These are phyloP conservation scores for Abrus precatorius DNA, from an alignment of 306 rosid species.

Conservation along the genomic window DNA sequence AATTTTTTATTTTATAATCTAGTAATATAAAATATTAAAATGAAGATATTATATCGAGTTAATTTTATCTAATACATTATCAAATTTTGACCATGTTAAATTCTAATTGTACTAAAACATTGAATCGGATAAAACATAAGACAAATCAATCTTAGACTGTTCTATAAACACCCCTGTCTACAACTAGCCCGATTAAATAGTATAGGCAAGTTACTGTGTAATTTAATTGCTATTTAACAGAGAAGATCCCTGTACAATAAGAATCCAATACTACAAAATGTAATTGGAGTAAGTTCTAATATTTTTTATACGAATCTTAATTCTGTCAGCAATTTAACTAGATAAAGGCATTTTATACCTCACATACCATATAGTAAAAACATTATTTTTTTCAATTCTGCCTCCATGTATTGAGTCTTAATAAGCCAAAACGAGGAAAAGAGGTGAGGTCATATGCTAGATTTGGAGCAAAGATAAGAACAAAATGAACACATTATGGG, in stretches of 20 bases:
- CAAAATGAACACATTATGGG: constrained; percentile 34
- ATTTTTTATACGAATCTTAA: neutral
- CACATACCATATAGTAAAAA: neutral
- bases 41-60: no score
- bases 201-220: neutral
- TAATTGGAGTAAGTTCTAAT: neutral
- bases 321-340: neutral
- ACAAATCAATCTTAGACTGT: no score
- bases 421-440: neutral
- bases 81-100: no score
- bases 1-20: no score
- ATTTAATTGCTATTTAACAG: no score
- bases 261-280: neutral
- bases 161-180: neutral
- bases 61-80: no score
- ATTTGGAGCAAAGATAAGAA: constrained; percentile 11
- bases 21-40: no score
- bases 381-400: neutral
- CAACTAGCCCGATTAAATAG: neutral
- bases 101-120: no score
- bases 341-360: neutral
- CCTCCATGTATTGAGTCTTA: neutral
- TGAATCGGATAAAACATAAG: no score
- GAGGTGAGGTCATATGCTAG: neutral
- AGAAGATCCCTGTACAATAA: neutral